Evolutionary conservation across 106 monocot genomes (phyloP), one percentile per base, ranked within the genome.

Genomic region (Apostasia ramifera): DNA sequence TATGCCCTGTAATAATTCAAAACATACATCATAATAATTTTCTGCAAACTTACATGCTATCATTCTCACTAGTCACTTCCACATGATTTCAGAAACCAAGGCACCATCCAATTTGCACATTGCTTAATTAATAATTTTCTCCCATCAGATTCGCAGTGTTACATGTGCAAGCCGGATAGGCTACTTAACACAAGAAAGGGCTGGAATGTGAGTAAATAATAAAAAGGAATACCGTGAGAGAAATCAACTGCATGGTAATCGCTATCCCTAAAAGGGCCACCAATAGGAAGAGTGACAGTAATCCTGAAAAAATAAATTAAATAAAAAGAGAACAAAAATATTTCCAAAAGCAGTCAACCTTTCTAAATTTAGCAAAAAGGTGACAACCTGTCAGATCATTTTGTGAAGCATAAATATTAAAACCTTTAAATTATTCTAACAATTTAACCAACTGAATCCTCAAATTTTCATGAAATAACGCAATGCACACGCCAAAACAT

Each of bases 241-340:
- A 94, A n/a, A 94, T 75, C 44, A 82, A 78, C 5, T 80, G 61
- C 77, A 82, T 61, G 54, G 63, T 68, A 72, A 84, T 65, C 37
- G 86, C 94, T 54, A 63, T n/a, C 9, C 71, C 78, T 54, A 86
- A 55, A 63, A 87, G 82, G 11, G 63, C 74, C 53, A 90, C 13
- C 68, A 94, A 55, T 50, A 87, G 44, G 2, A 84, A 54, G 54
- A 94, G 77, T 49, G 87, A 85, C 9, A 77, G 44, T 39, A 94
- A 72, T 72, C 90, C 90, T 90, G 84, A 56, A 62, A 67, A 47
- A 57, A 58, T 1, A 40, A 45, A 26, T 72, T 1, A 50, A 37
- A 44, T 50, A 15, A 59, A 8, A 53, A 66, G 41, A 11, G 44
- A 49, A 53, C 3, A 63, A 57, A 51, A 26, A 26, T 26, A n/a